phyloP scores from a whole-genome alignment of 2,329 filamentous ascomycete genomes.

The Microsporum ferrugineum region DNA sequence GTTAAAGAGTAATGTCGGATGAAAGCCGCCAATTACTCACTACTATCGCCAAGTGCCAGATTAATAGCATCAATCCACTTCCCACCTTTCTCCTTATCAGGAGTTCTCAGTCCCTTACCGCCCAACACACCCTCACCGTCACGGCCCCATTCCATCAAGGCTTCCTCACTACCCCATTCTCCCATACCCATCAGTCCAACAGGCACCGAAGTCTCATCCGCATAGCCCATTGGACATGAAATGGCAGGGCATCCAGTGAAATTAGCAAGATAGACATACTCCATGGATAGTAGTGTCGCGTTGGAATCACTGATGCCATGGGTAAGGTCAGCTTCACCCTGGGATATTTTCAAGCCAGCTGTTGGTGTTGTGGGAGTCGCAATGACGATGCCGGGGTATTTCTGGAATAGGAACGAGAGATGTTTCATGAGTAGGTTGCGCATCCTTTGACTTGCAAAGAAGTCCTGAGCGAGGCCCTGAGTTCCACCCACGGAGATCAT shows the following conservation, averaged over 20 bases:
- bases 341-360: slow-evolving; percentile 58
- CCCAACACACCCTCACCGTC: slow-evolving; percentile 41
- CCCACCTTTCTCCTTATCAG: slow-evolving; percentile 18
- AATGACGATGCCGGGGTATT: slow-evolving; percentile 64
- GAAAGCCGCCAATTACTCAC: not conserved
- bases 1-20: not conserved
- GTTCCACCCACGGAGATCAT: slow-evolving; percentile 51
- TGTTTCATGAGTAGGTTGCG: slow-evolving; percentile 69
- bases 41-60: not conserved
- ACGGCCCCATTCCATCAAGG: slow-evolving; percentile 41
- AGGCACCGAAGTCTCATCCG: slow-evolving; percentile 35
- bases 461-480: slow-evolving; percentile 56
- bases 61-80: slow-evolving; percentile 31
- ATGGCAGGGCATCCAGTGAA: slow-evolving; percentile 67
- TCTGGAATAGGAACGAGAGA: slow-evolving; percentile 56
- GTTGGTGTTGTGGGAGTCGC: slow-evolving; percentile 67
- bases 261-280: slow-evolving; percentile 78
- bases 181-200: slow-evolving; percentile 45
- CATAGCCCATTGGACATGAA: slow-evolving; percentile 63
- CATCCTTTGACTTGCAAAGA: slow-evolving; percentile 60
- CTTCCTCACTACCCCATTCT: slow-evolving; percentile 45
- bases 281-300: slow-evolving; percentile 63
- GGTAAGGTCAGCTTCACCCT: slow-evolving; percentile 46
- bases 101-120: slow-evolving; percentile 22
- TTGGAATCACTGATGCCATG: slow-evolving; percentile 64